Base-by-base conservation (phyloP, 371 early-diverging fungal genomes). In the Entomophthora muscae region DNA sequence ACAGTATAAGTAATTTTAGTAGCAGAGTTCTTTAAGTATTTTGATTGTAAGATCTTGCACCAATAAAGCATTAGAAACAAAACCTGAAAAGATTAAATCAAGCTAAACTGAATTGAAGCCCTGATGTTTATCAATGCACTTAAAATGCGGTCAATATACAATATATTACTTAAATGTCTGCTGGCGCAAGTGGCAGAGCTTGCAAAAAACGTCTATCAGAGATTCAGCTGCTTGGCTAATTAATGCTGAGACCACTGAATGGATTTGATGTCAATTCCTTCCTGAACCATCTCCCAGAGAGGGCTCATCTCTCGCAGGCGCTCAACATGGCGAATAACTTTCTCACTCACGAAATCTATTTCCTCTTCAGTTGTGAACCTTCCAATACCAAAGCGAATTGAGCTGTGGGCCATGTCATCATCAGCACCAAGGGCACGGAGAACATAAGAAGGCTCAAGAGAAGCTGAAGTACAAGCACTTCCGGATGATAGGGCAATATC, bases 401-500 rank as follows among this genome's bases (percentile, higher is more conserved):
- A 91, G 59, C 90, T 89, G 70, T 99, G 99, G 21, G 99, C 99
- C 81, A 94, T 85, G 64, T 98, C 99, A 64, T 98, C 99, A 53
- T 94, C 93, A 13, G 95, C 93, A 33, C 99, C 99, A 27, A 99
- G 75, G 27, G 99, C 98, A 61, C 98, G 89, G 29, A 99, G 79
- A 21, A 98, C 99, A 72, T 99, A 99, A 28, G 92, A 91, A 58
- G 99, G 99, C 74, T 99, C 99, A 21, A 99, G 77, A 0, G 95
- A 95, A 12, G 99, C 98, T 57, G 93, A 92, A 1, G 99, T 99
- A 79, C 99, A 99, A 0, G 99, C 99, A 52, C 91, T 90, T 13
- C 99, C 99, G 28, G 95, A 94, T 5, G 93, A 93, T 53, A 99
- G 78, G 0, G 99, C 99, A 70, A 98, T 89, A 64, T 96, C 91